Percentiles rank a stretch among this genome's conserved stretches.
Conservation (phyloP, 2,329 filamentous ascomycete species). For the Aspergillus pseudonomiae region DNA sequence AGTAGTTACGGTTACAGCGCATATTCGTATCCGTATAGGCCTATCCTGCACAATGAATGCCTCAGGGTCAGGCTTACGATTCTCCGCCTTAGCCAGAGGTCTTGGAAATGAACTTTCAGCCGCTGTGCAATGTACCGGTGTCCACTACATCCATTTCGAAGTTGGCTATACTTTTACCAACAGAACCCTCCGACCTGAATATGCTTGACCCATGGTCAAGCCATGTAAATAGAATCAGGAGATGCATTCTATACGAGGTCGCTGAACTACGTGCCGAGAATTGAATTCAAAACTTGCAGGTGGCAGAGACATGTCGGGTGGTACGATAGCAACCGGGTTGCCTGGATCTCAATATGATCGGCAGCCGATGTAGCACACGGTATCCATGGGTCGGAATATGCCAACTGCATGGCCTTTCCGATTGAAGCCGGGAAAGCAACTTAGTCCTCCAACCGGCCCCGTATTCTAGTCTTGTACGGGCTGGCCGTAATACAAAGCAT, state of each 20-base stretch:
- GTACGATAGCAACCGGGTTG: background rate
- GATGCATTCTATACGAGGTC: background rate
- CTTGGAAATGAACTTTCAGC: background rate
- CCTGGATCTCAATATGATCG: background rate
- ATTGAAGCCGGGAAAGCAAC: background rate
- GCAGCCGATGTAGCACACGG: background rate
- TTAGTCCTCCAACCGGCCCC: background rate
- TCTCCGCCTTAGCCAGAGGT: background rate
- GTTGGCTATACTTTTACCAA: background rate
- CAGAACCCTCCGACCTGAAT: background rate
- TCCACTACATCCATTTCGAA: background rate
- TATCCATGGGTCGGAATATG: background rate
- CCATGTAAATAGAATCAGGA: background rate
- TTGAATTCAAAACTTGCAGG: background rate
- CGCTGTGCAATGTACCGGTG: background rate
- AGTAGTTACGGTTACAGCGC: background rate
- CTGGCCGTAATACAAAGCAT: background rate
- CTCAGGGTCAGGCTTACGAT: background rate
- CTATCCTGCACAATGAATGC: too few relatives aligned
- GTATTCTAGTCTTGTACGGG: background rate
- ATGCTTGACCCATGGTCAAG: background rate
- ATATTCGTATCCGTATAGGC: background rate
- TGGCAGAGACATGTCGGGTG: too few relatives aligned
- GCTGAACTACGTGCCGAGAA: background rate
- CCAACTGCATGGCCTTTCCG: background rate